Evolutionary conservation across 2,329 filamentous ascomycete genomes (phyloP).

Genomic region (Fusarium decemcellulare): DNA sequence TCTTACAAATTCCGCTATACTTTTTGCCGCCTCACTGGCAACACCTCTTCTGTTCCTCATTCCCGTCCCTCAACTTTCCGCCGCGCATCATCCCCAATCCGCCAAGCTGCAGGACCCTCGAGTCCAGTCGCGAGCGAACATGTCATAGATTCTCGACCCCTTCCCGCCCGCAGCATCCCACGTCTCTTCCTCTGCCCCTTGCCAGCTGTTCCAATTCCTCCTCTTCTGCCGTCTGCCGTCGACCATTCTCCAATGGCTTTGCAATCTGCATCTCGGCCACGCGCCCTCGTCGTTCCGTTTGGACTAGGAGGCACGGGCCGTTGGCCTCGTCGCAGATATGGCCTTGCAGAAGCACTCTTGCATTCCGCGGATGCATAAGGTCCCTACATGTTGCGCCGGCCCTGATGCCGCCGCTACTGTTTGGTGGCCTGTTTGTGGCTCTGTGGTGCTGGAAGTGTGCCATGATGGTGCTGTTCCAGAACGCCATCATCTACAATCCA

Average conservation of each 20-base stretch:
- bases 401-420: slow-evolving; percentile 77
- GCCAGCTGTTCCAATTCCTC: slow-evolving; percentile 23
- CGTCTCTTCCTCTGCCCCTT: slow-evolving; percentile 26
- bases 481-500: slow-evolving; percentile 87
- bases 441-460: slow-evolving; percentile 78
- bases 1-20: not conserved
- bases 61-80: slow-evolving; percentile 11
- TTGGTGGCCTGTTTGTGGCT: slow-evolving; percentile 73
- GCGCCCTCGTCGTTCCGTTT: slow-evolving; percentile 31
- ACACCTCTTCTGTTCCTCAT: slow-evolving; percentile 22
- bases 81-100: slow-evolving; percentile 36
- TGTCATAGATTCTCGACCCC: slow-evolving; percentile 42
- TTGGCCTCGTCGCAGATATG: slow-evolving; percentile 21
- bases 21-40: slow-evolving; percentile 35
- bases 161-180: slow-evolving; percentile 33
- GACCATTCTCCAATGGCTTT: slow-evolving; percentile 41
- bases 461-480: slow-evolving; percentile 84
- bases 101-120: slow-evolving; percentile 34
- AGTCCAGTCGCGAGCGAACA: slow-evolving; percentile 49
- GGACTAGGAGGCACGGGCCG: slow-evolving; percentile 7
- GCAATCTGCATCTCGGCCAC: slow-evolving; percentile 40
- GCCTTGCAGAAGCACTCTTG: slow-evolving; percentile 16
- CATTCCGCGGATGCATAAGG: slow-evolving; percentile 35
- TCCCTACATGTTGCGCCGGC: slow-evolving; percentile 53
- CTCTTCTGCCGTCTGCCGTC: not conserved